Evolutionary conservation across 2,329 filamentous ascomycete species (phyloP), one percentile per base, ranked within the genome.

Genomic region (Penicillium fuscoglaucum): DNA sequence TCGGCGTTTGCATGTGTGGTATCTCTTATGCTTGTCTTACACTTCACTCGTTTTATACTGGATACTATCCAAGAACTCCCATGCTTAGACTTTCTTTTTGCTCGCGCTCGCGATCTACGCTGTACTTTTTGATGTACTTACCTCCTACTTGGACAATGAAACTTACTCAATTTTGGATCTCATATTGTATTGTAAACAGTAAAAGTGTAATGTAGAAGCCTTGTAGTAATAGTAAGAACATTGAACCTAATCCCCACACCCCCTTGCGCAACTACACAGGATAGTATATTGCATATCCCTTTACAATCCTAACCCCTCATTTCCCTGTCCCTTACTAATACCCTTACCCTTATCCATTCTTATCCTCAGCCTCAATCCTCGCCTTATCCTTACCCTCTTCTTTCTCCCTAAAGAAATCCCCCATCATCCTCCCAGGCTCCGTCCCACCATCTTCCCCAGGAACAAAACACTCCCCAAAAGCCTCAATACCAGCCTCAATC

Each of bases 141-240:
- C 40, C 40, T 47, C 39, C 21, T 29, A 21, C 31, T 52, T 52
- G 37, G 29, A 53, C 21, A 53, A 53, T 53, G 7, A 46, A 46
- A 37, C 24, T 35, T 13, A 17, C 12, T 8, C 1, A 28, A 17
- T 7, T 31, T 19, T 28, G 15, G 21, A 37, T 21, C 17, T 15
- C 15, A 5, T 28, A 17, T 15, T 26, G 17, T 24, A 24, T 2
- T 29, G 21, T 37, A 46, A 19, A 39, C 4, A 3, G 37, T 35
- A 15, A 33, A 1, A 33, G 3, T 33, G 31, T 21, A 12, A 3
- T 17, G 15, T 37, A 28, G 1, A 17, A 1, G 4, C 9, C 10
- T 35, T 2, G 19, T 21, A 40, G 12, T 19, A 26, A n/a, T n/a
- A 26, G 19, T 33, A 24, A 13, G 13, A 26, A 39, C 17, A 39